Base-by-base conservation (phyloP, 2,329 filamentous ascomycete species). In the Knufia petricola region DNA sequence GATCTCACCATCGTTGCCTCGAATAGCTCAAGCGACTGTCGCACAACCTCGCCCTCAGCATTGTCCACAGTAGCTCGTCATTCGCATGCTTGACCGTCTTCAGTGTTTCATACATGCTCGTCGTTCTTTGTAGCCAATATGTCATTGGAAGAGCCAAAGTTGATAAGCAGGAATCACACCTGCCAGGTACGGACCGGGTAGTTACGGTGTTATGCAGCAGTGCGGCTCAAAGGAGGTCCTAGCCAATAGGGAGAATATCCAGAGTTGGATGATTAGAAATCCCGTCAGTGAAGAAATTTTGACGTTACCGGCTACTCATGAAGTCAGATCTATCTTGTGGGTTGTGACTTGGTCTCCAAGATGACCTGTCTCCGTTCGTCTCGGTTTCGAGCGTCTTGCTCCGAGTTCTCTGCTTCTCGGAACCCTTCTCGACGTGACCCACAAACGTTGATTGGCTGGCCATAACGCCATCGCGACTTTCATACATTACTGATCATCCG, bases 391-490 rank as follows among this genome's bases (percentile, higher is more conserved):
- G 13, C 17, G 13, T 28, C 23, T 26, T 41, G 21, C 39, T 41
- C 24, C 20, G 21, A 24, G 13, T 26, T 17, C 24, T 41, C 12
- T 12, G 26, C 12, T 7, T 28, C 12, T 41, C 24, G 21, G 7
- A 4, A 3, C 26, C 39, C 19, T 21, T 23, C 17, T 28, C 21
- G 21, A 12, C 21, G 23, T 3, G 20, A 15, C 39, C 24, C 20
- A 21, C 8, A n/a, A 15, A 23, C 13, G 12, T 28, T 39, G 32
- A 38, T 47, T 47, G 44, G 32, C 36, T n/a, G 4, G 15, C 2
- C 44, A 47, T 47, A 47, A 47, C 44, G 44, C 44, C 32, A 47
- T 47, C 17, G 34, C 32, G 23, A 26, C 44, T 15, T 47, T 24
- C 28, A 12, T 20, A 10, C 41, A 20, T 19, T 23, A 21, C 4